These are phyloP conservation scores for apple (Malus domestica) DNA, from an alignment of 306 rosid genomes.

Conservation along the genomic window ASM211411v1 NC_041791.1:33660501-33661000, in stretches of 20 bases:
- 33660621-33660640: not conserved
- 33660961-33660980: not conserved
- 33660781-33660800: not conserved
- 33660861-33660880: not conserved
- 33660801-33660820: not conserved
- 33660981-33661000: conserved; percentile 1
- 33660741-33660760: not conserved
- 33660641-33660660: conserved; percentile 9
- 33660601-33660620: not conserved
- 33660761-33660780: not conserved
- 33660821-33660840: not conserved
- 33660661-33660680: not conserved
- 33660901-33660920: not conserved
- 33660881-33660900: not conserved
- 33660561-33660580: not conserved
- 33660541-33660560: not conserved
- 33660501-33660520: not conserved
- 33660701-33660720: conserved; percentile 1
- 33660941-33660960: conserved; percentile 9
- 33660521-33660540: not conserved
- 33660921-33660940: conserved; percentile 5
- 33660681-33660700: not conserved
- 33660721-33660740: conserved; percentile 2
- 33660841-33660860: not conserved
- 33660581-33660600: not conserved